phyloP scores from a whole-genome alignment of 1,284 basidiomycete species.

The Kalmanozyma brasiliensis region DNA sequence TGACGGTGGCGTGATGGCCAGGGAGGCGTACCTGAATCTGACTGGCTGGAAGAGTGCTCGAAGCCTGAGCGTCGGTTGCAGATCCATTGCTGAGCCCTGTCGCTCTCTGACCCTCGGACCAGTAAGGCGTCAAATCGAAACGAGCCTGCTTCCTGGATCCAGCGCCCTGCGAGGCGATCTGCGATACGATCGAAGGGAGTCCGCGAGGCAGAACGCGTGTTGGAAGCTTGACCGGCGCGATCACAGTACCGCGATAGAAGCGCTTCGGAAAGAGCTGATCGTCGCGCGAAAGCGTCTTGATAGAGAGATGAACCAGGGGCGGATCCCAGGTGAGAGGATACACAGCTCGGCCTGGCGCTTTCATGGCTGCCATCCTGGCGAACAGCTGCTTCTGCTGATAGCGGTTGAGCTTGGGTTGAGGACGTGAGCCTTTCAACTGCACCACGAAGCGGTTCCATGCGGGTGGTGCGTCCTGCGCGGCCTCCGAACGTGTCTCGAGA shows the following conservation, averaged over 20 bases:
- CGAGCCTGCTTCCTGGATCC: constrained; percentile 44
- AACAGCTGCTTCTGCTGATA: constrained; percentile 43
- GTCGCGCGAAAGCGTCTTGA: constrained; percentile 56
- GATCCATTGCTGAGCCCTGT: constrained; percentile 8
- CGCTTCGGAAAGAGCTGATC: constrained; percentile 61
- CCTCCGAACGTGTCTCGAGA: constrained; percentile 43
- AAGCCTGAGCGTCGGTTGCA: constrained; percentile 3
- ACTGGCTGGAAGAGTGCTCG: constrained; percentile 13
- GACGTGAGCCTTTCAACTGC: constrained; percentile 25
- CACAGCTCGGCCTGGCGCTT: constrained; percentile 32
- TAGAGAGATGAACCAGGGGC: constrained; percentile 44
- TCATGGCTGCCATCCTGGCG: constrained; percentile 37
- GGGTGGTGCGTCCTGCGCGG: constrained; percentile 44
- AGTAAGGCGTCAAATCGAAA: constrained; percentile 43
- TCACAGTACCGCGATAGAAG: constrained; percentile 53
- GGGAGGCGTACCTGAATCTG: constrained; percentile 46
- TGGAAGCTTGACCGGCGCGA: constrained; percentile 53
- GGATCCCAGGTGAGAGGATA: constrained; percentile 60
- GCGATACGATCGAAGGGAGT: constrained; percentile 20
- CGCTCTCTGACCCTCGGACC: constrained; percentile 20
- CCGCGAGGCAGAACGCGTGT: constrained; percentile 34
- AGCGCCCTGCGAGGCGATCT: not conserved
- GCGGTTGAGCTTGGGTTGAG: constrained; percentile 33
- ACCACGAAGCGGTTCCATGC: constrained; percentile 59
- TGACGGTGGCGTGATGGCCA: constrained; percentile 34